phyloP scores from a whole-genome alignment of 371 early-diverging fungal genomes.

The Nematocida parisii region DNA sequence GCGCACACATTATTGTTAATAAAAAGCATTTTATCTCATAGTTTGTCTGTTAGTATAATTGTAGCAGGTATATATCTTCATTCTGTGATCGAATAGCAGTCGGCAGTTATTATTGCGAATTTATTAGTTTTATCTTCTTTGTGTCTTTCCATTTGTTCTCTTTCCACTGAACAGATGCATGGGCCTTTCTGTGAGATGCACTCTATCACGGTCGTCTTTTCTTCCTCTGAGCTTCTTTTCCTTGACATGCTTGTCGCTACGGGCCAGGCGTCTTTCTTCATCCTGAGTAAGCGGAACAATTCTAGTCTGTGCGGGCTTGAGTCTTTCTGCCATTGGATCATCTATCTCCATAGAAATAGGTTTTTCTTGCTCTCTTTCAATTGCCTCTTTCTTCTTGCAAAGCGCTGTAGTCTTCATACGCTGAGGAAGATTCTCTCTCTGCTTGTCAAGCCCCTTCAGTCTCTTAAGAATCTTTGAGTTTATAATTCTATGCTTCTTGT shows the following conservation, averaged over 20 bases:
- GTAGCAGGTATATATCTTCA: too few relatives aligned
- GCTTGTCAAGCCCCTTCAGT: conserved; percentile 38
- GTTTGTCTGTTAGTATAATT: too few relatives aligned
- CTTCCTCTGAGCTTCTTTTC: conserved; percentile 48
- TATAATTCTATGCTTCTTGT: conserved; percentile 58
- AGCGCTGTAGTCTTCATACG: conserved; percentile 47
- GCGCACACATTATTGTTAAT: too few relatives aligned
- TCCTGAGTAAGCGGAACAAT: conserved; percentile 21
- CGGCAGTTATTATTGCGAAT: background rate
- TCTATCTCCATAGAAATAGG: conserved; percentile 7
- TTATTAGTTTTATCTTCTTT: conserved; percentile 44
- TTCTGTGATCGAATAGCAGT: background rate
- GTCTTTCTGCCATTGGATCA: conserved; percentile 6
- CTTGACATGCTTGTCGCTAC: conserved; percentile 33
- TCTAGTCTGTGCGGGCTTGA: conserved; percentile 2
- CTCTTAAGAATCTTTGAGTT: conserved; percentile 55
- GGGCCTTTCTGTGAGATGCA: conserved; percentile 51
- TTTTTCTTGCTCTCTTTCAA: background rate
- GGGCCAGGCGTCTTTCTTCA: background rate
- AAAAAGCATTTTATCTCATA: too few relatives aligned
- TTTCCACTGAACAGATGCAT: conserved; percentile 59
- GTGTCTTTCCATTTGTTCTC: conserved; percentile 31
- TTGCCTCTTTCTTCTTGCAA: conserved; percentile 35
- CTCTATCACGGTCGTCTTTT: conserved; percentile 40
- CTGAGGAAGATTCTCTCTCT: conserved; percentile 39